A percentile compares a stretch with the other conserved stretches of the same genome.
These are phyloP conservation scores for Scutellaria galericulata DNA, from an alignment of 257 asterid genomes.

Conservation along the genomic window DNA sequence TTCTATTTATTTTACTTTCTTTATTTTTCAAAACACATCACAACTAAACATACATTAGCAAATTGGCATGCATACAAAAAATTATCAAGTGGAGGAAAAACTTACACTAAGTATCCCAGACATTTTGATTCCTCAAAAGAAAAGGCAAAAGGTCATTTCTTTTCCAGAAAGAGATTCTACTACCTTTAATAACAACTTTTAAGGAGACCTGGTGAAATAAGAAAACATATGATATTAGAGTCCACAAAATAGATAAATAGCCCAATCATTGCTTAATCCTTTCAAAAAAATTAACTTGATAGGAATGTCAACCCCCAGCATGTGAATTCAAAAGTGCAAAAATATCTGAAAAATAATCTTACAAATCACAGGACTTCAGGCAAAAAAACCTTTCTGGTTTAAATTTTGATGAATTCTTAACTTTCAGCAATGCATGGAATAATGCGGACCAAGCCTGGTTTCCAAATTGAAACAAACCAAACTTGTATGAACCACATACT, in stretches of 20 bases:
- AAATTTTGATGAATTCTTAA: no score
- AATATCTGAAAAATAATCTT: conserved; percentile 1
- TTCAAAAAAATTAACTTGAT: conserved; percentile 7
- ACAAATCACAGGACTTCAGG: background rate
- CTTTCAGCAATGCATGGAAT: no score
- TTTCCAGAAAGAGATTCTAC: conserved; percentile 31
- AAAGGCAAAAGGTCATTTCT: conserved; percentile 43
- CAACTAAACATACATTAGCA: conserved; percentile 20
- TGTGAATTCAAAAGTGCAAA: background rate
- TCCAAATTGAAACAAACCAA: background rate
- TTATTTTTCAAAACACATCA: background rate
- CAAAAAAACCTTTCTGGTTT: background rate
- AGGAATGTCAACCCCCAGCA: background rate
- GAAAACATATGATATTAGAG: conserved; percentile 19
- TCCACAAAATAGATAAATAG: background rate
- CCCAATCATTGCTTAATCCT: background rate
- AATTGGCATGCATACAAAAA: conserved; percentile 1
- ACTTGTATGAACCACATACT: conserved; percentile 13
- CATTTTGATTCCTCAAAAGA: conserved; percentile 47
- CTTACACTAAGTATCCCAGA: conserved; percentile 60
- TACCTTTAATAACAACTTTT: conserved; percentile 17
- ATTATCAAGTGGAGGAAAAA: conserved; percentile 27
- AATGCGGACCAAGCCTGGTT: background rate
- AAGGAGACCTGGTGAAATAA: conserved; percentile 36
- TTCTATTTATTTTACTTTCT: conserved; percentile 5